Conservation (phyloP, 179 eudicot genomes). For the Dionaea muscipula region DNA sequence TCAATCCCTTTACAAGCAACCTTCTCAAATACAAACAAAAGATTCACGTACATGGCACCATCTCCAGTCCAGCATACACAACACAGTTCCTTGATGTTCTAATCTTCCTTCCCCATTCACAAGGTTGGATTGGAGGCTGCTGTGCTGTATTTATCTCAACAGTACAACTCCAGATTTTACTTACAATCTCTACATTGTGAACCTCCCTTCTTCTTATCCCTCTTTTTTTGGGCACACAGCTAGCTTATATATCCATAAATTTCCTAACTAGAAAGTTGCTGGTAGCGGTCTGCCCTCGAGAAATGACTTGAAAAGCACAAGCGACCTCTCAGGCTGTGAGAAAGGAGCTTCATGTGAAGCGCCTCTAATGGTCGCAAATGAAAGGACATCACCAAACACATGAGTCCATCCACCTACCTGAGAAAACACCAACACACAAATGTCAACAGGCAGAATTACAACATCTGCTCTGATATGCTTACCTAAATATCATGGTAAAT, state of each 20-base stretch:
- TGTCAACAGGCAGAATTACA: no score
- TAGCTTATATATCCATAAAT: neutral
- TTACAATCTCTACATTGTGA: neutral
- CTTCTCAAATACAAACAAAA: no score
- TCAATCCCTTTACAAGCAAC: no score
- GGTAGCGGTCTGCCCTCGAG: slow-evolving; percentile 57
- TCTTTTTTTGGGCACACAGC: no score
- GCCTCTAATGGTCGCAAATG: slow-evolving; percentile 82
- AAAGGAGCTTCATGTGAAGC: slow-evolving; percentile 90
- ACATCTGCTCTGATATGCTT: no score
- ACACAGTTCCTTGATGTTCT: no score
- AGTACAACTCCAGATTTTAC: neutral
- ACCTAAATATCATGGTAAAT: no score
- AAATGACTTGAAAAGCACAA: slow-evolving; percentile 70
- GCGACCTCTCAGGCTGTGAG: slow-evolving; percentile 77
- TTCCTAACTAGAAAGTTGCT: slow-evolving; percentile 22
- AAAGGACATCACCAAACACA: slow-evolving; percentile 51
- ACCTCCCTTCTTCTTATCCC: neutral
- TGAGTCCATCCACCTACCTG: slow-evolving; percentile 96
- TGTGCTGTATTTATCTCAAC: neutral
- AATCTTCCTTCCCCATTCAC: neutral
- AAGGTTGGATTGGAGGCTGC: neutral
- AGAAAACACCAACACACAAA: neutral
- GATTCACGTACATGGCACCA: no score
- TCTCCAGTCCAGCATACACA: no score